Base-by-base conservation (phyloP, 352 stramenopile species). In the Globisporangium irregulare region DNA sequence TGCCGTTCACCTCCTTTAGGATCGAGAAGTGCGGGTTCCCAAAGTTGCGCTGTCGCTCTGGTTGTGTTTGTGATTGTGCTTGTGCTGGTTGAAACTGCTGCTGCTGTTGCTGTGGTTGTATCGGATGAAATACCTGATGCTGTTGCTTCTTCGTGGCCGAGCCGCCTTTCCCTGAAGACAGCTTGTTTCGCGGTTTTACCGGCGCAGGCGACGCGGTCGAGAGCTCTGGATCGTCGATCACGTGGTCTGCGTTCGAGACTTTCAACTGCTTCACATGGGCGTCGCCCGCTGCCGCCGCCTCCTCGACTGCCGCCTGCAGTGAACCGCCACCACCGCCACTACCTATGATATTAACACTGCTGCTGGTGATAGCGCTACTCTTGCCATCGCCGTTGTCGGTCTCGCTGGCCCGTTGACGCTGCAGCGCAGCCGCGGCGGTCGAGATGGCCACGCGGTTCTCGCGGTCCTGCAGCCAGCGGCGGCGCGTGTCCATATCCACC, bases 391-490 rank as follows among this genome's bases (percentile, higher is more conserved):
- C 3, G 9, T 60, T 46, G 20, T 50, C 12, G 62, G 14, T 12
- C 1, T 32, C 7, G 7, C 36, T 22, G 22, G 12, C 14, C 22
- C 48, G 61, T 12, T 41, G 54, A 7, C 32, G 36, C 54, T 68
- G 56, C 64, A 59, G 46, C 41, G 60, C 29, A 15, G 59, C 59
- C 4, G 36, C 38, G 38, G 59, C 59, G 22, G 38, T 32, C 29
- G 60, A 56, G 46, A 66, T 66, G 18, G 60, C 3, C 1, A 27
- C 54, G 25, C 53, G 54, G 63, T 62, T 38, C 25, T 60, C 64
- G 34, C 65, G 65, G 29, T 64, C 58, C 24, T 55, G 57, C 57
- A 67, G 41, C 66, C 66, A 71, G 24, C 53, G 59, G 20, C 59
- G 20, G 29, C 66, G 66, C 58, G 48, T 54, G 32, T 56, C 53